Conservation (phyloP, 768 basidiomycete genomes). For the Pisolithus microcarpus region DNA sequence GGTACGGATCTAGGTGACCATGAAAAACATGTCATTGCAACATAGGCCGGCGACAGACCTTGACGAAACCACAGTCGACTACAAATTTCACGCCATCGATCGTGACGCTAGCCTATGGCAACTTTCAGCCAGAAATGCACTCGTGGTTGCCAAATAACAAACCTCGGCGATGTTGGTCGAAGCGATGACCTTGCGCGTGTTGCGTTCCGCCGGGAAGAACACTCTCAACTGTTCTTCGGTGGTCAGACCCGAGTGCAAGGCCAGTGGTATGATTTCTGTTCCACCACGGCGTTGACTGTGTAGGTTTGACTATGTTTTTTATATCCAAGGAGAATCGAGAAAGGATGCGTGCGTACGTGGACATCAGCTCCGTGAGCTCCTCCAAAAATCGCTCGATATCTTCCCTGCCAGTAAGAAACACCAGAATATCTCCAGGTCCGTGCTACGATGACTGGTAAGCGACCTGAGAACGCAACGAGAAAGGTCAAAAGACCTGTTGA, state of each 20-base stretch:
- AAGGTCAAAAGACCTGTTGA: conserved; percentile 46
- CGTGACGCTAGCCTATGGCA: conserved; percentile 79
- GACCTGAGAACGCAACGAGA: not conserved
- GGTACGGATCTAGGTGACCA: conserved; percentile 60
- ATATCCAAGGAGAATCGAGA: not conserved
- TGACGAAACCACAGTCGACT: conserved; percentile 91
- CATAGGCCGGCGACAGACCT: conserved; percentile 42
- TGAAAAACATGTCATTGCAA: not conserved
- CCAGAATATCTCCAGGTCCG: conserved; percentile 80
- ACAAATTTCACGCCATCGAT: conserved; percentile 95
- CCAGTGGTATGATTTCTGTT: conserved; percentile 55
- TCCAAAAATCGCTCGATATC: conserved; percentile 90
- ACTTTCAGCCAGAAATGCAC: not conserved
- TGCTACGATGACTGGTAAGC: conserved; percentile 40
- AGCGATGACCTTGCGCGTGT: conserved; percentile 82
- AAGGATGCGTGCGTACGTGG: conserved; percentile 40
- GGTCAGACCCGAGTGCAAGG: conserved; percentile 84
- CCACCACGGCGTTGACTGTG: conserved; percentile 47
- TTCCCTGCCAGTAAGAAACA: conserved; percentile 93
- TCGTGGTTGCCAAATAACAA: conserved; percentile 4
- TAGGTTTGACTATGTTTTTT: not conserved
- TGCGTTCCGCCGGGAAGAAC: conserved; percentile 70
- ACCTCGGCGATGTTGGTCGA: conserved; percentile 97
- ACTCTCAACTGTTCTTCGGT: conserved; percentile 83
- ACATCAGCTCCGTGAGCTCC: conserved; percentile 68